Evolutionary conservation across 1,139 yeast species (phyloP).

Genomic region (Taphrina betulina): DNA sequence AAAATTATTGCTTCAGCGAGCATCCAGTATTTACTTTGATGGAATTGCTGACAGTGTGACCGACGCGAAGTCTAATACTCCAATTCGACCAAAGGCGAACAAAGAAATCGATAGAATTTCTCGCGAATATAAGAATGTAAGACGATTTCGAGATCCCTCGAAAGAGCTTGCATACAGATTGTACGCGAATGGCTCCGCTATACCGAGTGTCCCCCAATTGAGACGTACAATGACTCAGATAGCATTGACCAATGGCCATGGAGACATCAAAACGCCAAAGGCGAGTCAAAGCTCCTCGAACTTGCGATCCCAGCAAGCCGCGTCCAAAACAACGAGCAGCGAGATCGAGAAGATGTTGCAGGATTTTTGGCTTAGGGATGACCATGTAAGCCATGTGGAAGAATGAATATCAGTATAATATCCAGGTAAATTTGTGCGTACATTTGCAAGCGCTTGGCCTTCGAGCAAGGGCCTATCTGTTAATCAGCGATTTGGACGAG

Average conservation of each 20-base stretch:
- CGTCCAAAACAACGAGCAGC: too few relatives aligned
- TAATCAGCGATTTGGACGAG: too few relatives aligned
- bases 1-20: slow-evolving; percentile 27
- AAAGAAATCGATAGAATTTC: slow-evolving; percentile 27
- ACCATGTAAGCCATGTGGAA: not conserved
- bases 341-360: not conserved
- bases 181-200: slow-evolving; percentile 10
- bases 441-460: too few relatives aligned
- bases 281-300: slow-evolving; percentile 7
- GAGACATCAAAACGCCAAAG: slow-evolving; percentile 1
- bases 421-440: too few relatives aligned
- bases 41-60: not conserved
- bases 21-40: slow-evolving; percentile 13
- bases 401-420: not conserved
- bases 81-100: slow-evolving; percentile 9
- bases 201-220: not conserved
- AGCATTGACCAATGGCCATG: not conserved
- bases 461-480: too few relatives aligned
- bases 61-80: not conserved
- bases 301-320: not conserved
- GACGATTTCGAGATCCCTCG: slow-evolving; percentile 24
- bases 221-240: slow-evolving; percentile 19
- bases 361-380: slow-evolving; percentile 6
- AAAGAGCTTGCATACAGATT: slow-evolving; percentile 8
- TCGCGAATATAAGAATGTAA: slow-evolving; percentile 19